A percentile compares a stretch with the other conserved stretches of the same genome.
These are phyloP conservation scores for Exidia glandulosa DNA, from an alignment of 768 basidiomycete species.

Conservation along the genomic window DNA sequence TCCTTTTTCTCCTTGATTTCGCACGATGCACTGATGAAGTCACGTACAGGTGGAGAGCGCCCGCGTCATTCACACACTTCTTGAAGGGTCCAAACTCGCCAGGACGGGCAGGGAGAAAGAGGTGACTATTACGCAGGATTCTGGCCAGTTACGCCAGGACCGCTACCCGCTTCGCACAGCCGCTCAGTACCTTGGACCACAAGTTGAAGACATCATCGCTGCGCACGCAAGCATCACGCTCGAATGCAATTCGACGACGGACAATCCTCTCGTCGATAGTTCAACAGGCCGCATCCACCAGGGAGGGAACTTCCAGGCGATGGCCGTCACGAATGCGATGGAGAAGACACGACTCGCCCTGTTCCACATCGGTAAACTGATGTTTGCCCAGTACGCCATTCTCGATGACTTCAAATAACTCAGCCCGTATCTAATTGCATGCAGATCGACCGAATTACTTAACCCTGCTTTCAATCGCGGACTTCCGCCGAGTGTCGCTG, in stretches of 20 bases:
- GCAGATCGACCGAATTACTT: conserved; percentile 50
- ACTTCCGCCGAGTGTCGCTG: conserved; percentile 67
- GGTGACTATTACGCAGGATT: conserved; percentile 18
- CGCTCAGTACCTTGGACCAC: conserved; percentile 22
- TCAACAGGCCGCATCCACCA: conserved; percentile 58
- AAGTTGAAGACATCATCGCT: conserved; percentile 16
- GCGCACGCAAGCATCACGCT: conserved; percentile 13
- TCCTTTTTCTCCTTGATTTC: background rate
- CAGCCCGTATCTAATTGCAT: conserved; percentile 19
- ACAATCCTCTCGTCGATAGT: conserved; percentile 74
- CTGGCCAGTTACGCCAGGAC: conserved; percentile 16
- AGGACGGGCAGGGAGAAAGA: conserved; percentile 20
- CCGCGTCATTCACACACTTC: conserved; percentile 12
- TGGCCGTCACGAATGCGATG: conserved; percentile 78
- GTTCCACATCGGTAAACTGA: conserved; percentile 58
- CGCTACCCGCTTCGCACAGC: conserved; percentile 12
- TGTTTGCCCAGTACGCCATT: conserved; percentile 62
- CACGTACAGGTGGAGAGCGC: conserved; percentile 18
- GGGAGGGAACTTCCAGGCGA: conserved; percentile 86
- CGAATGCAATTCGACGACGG: conserved; percentile 43
- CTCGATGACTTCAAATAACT: too few species aligned
- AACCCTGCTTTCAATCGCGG: conserved; percentile 77
- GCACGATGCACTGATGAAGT: conserved; percentile 14
- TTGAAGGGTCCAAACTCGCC: conserved; percentile 15
- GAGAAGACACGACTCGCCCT: conserved; percentile 70